Percentiles rank a stretch among this genome's conserved stretches.
These are phyloP conservation scores for Chrysoporthe cubensis DNA, from an alignment of 2,329 filamentous ascomycete genomes.

Conservation along the genomic window DNA sequence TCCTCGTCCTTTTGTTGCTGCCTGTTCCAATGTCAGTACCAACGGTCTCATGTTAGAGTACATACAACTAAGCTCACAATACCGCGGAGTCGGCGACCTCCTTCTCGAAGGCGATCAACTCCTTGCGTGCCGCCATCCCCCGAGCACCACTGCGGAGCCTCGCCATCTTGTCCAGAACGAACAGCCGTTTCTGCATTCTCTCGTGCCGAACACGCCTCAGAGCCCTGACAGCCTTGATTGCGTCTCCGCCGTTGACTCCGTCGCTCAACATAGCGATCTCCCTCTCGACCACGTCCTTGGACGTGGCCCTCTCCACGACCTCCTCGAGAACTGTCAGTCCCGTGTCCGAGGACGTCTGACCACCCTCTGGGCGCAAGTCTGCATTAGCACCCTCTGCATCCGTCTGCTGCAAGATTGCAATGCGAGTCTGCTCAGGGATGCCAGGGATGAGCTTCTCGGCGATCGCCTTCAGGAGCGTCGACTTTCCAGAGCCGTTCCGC, in stretches of 20 bases:
- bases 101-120: slow-evolving; percentile 70
- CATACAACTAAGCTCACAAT: slow-evolving; percentile 44
- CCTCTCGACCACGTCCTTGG: slow-evolving; percentile 59
- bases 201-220: slow-evolving; percentile 66
- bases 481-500: slow-evolving; percentile 82
- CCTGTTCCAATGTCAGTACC: slow-evolving; percentile 35
- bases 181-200: slow-evolving; percentile 64
- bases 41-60: background rate
- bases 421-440: slow-evolving; percentile 66
- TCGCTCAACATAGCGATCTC: slow-evolving; percentile 65
- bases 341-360: slow-evolving; percentile 10
- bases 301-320: slow-evolving; percentile 65
- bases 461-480: slow-evolving; percentile 74
- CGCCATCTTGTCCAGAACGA: slow-evolving; percentile 74
- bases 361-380: slow-evolving; percentile 34
- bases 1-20: slow-evolving; percentile 57
- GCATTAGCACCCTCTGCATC: slow-evolving; percentile 42
- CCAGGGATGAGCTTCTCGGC: slow-evolving; percentile 79
- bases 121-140: slow-evolving; percentile 76
- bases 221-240: slow-evolving; percentile 61
- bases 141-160: slow-evolving; percentile 74
- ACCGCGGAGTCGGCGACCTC: slow-evolving; percentile 61
- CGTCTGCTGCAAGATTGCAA: slow-evolving; percentile 73
- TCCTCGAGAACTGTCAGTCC: slow-evolving; percentile 62
- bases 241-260: slow-evolving; percentile 62